These are phyloP conservation scores for Sesbania bispinosa DNA, from an alignment of 306 rosid genomes.

Conservation along the genomic window DNA sequence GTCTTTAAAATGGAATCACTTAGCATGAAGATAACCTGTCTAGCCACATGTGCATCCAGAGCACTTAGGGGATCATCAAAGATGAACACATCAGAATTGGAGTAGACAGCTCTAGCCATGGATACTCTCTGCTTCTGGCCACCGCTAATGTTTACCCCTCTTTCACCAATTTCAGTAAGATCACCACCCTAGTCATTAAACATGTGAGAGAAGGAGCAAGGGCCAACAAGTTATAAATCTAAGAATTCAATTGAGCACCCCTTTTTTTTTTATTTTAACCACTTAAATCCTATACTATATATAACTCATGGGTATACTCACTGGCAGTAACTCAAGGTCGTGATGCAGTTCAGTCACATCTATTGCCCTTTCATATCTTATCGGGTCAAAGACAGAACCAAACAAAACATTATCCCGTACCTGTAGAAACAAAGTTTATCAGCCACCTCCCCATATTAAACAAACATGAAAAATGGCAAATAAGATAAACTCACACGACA, in stretches of 20 bases:
- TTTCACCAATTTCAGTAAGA: conserved; percentile 95
- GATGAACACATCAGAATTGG: conserved; percentile 76
- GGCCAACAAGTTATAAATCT: conserved; percentile 3
- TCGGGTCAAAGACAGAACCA: conserved; percentile 65
- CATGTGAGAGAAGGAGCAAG: conserved; percentile 21
- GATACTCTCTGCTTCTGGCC: conserved; percentile 98
- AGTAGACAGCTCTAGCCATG: conserved; percentile 92
- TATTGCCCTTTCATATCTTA: conserved; percentile 69
- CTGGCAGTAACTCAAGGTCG: conserved; percentile 81
- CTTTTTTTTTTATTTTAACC: too few relatives aligned
- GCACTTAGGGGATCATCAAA: conserved; percentile 98
- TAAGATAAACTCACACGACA: neutral
- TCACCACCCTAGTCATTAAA: conserved; percentile 62
- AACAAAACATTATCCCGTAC: conserved; percentile 83
- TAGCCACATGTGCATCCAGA: conserved; percentile 88
- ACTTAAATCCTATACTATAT: conserved; percentile 9
- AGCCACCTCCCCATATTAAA: conserved; percentile 8
- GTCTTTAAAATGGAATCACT: conserved; percentile 4
- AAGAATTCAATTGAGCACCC: neutral
- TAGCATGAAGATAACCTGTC: conserved; percentile 59
- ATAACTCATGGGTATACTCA: conserved; percentile 33
- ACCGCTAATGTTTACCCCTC: conserved; percentile 95
- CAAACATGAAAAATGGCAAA: neutral
- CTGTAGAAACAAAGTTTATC: conserved; percentile 37
- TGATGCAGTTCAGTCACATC: conserved; percentile 74